Conservation (phyloP, 495 filamentous ascomycete species). For the Aspergillus conjunctus region DNA sequence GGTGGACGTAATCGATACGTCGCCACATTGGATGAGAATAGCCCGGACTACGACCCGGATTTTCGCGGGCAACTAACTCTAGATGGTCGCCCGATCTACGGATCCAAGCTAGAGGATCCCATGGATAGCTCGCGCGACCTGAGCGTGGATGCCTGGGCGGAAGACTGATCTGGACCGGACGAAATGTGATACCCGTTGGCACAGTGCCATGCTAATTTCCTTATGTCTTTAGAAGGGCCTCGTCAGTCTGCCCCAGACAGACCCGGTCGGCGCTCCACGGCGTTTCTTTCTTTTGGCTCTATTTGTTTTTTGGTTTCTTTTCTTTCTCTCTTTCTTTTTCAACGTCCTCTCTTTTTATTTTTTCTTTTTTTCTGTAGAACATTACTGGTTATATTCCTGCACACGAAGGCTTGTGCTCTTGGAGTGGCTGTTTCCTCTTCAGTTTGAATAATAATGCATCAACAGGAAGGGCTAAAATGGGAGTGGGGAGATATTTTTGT, state of each 20-base stretch:
- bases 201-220: slow-evolving; percentile 23
- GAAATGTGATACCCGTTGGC: slow-evolving; percentile 30
- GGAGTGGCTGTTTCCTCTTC: slow-evolving; percentile 18
- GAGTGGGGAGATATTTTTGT: slow-evolving; percentile 21
- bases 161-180: slow-evolving; percentile 25
- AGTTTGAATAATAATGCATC: slow-evolving; percentile 27
- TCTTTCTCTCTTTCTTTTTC: slow-evolving; percentile 10
- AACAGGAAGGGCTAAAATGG: slow-evolving; percentile 18
- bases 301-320: slow-evolving; percentile 24
- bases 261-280: slow-evolving; percentile 34
- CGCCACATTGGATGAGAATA: slow-evolving; percentile 49
- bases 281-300: slow-evolving; percentile 38
- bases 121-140: slow-evolving; percentile 40
- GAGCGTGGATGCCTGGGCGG: slow-evolving; percentile 36
- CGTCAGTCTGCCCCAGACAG: slow-evolving; percentile 26
- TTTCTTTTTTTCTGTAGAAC: slow-evolving; percentile 22
- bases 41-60: slow-evolving; percentile 47
- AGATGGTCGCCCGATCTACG: slow-evolving; percentile 47
- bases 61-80: slow-evolving; percentile 50
- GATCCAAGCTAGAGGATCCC: slow-evolving; percentile 43
- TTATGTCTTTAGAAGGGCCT: slow-evolving; percentile 29
- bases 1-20: slow-evolving; percentile 52
- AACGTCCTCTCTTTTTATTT: slow-evolving; percentile 14
- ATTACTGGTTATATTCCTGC: slow-evolving; percentile 16
- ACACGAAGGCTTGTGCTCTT: slow-evolving; percentile 11